These are phyloP conservation scores for Stromatinia cepivora DNA, from an alignment of 2,329 filamentous ascomycete genomes.

Conservation along the genomic window DNA sequence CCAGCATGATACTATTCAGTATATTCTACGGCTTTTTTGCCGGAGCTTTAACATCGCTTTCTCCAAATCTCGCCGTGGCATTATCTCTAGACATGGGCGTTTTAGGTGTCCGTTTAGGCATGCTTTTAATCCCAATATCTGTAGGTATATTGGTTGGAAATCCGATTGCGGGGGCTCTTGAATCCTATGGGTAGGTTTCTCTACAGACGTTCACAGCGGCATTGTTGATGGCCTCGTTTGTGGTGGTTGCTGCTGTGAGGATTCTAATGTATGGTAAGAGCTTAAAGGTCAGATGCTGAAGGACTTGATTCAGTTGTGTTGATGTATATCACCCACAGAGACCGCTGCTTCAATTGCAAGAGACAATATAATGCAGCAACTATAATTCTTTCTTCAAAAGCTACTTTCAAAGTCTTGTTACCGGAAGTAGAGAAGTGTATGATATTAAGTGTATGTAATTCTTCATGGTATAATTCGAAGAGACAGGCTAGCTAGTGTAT, in stretches of 20 bases:
- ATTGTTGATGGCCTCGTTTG: not conserved
- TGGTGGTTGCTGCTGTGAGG: not conserved
- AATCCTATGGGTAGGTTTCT: not conserved
- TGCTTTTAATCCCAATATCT: conserved; percentile 49
- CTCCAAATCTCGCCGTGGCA: conserved; percentile 45
- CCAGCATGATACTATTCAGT: conserved; percentile 61
- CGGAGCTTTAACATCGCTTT: conserved; percentile 56
- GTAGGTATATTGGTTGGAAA: conserved; percentile 41
- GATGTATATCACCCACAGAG: not conserved
- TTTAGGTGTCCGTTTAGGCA: conserved; percentile 56
- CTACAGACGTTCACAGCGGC: conserved; percentile 1
- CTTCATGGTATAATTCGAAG: too few relatives aligned
- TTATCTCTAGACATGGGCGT: conserved; percentile 46
- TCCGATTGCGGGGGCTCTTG: conserved; percentile 43
- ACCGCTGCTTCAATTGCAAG: not conserved
- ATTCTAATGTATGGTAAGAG: conserved; percentile 12
- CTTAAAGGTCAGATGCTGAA: conserved; percentile 9
- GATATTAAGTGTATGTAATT: too few relatives aligned
- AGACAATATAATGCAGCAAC: not conserved
- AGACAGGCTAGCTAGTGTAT: too few relatives aligned
- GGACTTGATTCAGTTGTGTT: not conserved
- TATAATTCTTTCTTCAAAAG: too few relatives aligned
- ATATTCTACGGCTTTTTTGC: conserved; percentile 68
- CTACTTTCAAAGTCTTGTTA: too few relatives aligned
- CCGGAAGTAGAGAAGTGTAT: too few relatives aligned